Conservation (phyloP, 1,139 yeast genomes). For the Geotrichum fermentans region DNA sequence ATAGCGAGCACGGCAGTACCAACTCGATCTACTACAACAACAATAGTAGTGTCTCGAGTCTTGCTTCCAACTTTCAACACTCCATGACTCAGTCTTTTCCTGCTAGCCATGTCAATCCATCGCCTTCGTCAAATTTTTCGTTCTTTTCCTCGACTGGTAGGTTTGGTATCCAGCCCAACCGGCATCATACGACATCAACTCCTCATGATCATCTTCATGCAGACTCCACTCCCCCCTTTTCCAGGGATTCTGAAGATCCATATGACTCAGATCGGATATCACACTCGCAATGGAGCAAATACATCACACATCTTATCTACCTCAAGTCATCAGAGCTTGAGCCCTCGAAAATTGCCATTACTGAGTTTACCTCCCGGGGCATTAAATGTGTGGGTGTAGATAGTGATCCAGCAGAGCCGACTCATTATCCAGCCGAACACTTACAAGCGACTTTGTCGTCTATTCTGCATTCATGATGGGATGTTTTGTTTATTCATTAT, state of each 20-base stretch:
- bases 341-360: slow-evolving; percentile 2
- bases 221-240: background rate
- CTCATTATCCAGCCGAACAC: background rate
- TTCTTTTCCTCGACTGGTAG: background rate
- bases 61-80: slow-evolving; percentile 6
- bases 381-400: slow-evolving; percentile 13
- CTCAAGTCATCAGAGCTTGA: slow-evolving; percentile 14
- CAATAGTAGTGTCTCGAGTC: slow-evolving; percentile 11
- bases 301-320: slow-evolving; percentile 20
- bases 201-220: background rate
- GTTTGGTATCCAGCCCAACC: background rate
- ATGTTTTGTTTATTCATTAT: too few species aligned
- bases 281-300: slow-evolving; percentile 15
- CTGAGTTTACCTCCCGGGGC: slow-evolving; percentile 9
- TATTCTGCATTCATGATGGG: background rate
- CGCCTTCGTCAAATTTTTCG: background rate
- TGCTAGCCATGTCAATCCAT: background rate
- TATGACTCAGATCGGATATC: slow-evolving; percentile 11
- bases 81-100: background rate
- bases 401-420: background rate
- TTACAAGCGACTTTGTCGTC: background rate
- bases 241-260: slow-evolving; percentile 8
- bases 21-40: slow-evolving; percentile 8
- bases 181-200: background rate
- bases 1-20: slow-evolving; percentile 22